phyloP scores from a whole-genome alignment of 2,329 filamentous ascomycete genomes.

The Fusarium tupiense region DNA sequence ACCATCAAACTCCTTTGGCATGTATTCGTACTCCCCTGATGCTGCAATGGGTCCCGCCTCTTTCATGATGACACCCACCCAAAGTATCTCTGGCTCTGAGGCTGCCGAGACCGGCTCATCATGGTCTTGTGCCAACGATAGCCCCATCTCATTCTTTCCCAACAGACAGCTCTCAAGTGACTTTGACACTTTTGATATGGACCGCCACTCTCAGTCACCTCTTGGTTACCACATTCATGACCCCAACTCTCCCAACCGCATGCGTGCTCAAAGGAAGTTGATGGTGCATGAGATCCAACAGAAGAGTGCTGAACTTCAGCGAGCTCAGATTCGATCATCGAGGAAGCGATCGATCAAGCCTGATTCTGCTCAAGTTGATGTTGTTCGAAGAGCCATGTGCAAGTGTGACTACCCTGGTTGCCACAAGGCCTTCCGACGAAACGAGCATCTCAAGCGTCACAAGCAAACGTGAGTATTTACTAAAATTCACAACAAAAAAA shows the following conservation, averaged over 20 bases:
- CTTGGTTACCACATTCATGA: constrained; percentile 47
- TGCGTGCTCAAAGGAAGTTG: constrained; percentile 52
- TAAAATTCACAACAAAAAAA: neutral
- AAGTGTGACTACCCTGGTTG: constrained; percentile 60
- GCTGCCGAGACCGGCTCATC: constrained; percentile 50
- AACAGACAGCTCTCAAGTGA: constrained; percentile 46
- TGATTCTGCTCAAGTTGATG: constrained; percentile 46
- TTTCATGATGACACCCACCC: constrained; percentile 54
- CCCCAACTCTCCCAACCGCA: constrained; percentile 47
- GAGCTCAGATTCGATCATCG: constrained; percentile 50
- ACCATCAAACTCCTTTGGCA: constrained; percentile 43
- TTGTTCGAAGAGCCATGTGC: constrained; percentile 53
- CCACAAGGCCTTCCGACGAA: constrained; percentile 60
- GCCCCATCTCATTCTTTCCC: constrained; percentile 54
- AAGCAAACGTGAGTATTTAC: constrained; percentile 57
- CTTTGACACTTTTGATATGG: constrained; percentile 49
- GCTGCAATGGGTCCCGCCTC: constrained; percentile 46
- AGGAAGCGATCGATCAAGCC: constrained; percentile 46
- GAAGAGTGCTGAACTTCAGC: constrained; percentile 56
- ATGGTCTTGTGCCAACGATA: constrained; percentile 54
- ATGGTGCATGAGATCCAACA: constrained; percentile 55
- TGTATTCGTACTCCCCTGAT: constrained; percentile 45
- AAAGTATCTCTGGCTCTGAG: constrained; percentile 53
- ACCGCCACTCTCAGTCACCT: constrained; percentile 51
- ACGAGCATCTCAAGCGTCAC: constrained; percentile 67